A percentile compares a stretch with the other conserved stretches of the same genome.
Evolutionary conservation across 2,329 filamentous ascomycete species (phyloP).

Genomic region (Epichloe aotearoae): DNA sequence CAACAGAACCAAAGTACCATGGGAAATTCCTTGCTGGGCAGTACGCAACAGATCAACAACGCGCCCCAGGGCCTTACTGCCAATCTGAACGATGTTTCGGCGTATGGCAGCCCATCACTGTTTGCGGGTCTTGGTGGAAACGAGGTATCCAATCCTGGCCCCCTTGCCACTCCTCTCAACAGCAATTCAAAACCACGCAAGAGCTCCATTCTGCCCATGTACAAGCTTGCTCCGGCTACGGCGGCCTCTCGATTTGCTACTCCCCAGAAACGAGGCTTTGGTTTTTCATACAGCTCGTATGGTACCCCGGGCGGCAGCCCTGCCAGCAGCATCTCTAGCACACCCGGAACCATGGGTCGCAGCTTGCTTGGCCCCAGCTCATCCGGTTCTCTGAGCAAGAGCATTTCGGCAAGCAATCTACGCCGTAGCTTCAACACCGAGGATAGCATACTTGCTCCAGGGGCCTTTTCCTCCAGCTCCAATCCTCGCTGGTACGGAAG

Average conservation of each 20-base stretch:
- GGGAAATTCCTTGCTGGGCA: slow-evolving; percentile 47
- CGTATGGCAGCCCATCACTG: slow-evolving; percentile 78
- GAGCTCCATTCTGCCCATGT: slow-evolving; percentile 68
- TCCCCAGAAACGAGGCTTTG: slow-evolving; percentile 76
- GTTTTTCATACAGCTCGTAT: slow-evolving; percentile 87
- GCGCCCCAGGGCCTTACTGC: slow-evolving; percentile 59
- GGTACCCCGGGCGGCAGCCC: slow-evolving; percentile 63
- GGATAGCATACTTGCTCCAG: slow-evolving; percentile 74
- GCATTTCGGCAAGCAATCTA: slow-evolving; percentile 75
- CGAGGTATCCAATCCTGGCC: slow-evolving; percentile 62
- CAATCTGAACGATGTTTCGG: slow-evolving; percentile 70
- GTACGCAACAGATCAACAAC: slow-evolving; percentile 31
- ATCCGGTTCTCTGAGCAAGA: slow-evolving; percentile 66
- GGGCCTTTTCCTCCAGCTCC: slow-evolving; percentile 63
- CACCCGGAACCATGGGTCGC: slow-evolving; percentile 52
- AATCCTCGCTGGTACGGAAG: slow-evolving; percentile 52
- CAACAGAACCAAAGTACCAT: slow-evolving; percentile 34
- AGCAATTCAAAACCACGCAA: slow-evolving; percentile 64
- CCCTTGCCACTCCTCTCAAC: slow-evolving; percentile 78
- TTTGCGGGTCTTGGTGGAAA: slow-evolving; percentile 59
- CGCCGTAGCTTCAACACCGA: slow-evolving; percentile 70
- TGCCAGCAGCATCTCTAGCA: slow-evolving; percentile 50
- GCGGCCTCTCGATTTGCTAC: slow-evolving; percentile 70
- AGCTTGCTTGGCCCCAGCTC: slow-evolving; percentile 55
- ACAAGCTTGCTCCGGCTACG: slow-evolving; percentile 65